These are phyloP conservation scores for Aspergillus fischeri DNA, from an alignment of 2,329 filamentous ascomycete species.

Conservation along the genomic window DNA sequence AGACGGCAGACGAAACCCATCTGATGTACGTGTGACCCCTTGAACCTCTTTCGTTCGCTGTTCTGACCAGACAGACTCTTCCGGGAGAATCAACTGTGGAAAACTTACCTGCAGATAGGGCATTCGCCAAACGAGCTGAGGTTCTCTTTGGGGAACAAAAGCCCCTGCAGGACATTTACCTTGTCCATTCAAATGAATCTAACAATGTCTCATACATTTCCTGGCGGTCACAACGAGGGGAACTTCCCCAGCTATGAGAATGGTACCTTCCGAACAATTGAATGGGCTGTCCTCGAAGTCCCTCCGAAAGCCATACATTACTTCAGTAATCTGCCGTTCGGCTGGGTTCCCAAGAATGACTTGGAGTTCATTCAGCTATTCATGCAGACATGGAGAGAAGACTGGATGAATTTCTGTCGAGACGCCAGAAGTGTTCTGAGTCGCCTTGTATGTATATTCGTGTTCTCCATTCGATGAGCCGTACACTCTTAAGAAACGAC, in stretches of 20 bases:
- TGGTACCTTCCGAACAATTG: conserved; percentile 3
- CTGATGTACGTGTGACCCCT: conserved; percentile 7
- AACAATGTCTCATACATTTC: neutral
- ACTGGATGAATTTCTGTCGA: conserved; percentile 11
- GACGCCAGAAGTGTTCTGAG: conserved; percentile 9
- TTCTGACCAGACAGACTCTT: conserved; percentile 4
- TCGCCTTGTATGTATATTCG: conserved; percentile 5
- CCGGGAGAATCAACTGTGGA: conserved; percentile 10
- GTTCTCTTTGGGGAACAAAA: conserved; percentile 10
- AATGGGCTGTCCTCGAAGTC: conserved; percentile 13
- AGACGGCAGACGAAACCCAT: conserved; percentile 9
- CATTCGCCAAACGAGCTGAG: conserved; percentile 9
- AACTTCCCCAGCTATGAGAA: neutral
- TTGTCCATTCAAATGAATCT: conserved; percentile 8
- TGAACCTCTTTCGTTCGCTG: neutral
- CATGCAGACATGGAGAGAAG: conserved; percentile 11
- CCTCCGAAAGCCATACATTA: conserved; percentile 11
- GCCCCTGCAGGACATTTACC: conserved; percentile 14
- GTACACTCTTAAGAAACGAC: neutral
- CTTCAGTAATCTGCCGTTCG: conserved; percentile 12
- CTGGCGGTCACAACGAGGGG: neutral
- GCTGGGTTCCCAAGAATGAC: conserved; percentile 13
- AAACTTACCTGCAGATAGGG: conserved; percentile 6
- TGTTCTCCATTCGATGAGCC: neutral
- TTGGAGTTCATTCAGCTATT: conserved; percentile 11